phyloP scores from a whole-genome alignment of 2,329 filamentous ascomycete species.

The Allantophomopsis cytisporea region DNA sequence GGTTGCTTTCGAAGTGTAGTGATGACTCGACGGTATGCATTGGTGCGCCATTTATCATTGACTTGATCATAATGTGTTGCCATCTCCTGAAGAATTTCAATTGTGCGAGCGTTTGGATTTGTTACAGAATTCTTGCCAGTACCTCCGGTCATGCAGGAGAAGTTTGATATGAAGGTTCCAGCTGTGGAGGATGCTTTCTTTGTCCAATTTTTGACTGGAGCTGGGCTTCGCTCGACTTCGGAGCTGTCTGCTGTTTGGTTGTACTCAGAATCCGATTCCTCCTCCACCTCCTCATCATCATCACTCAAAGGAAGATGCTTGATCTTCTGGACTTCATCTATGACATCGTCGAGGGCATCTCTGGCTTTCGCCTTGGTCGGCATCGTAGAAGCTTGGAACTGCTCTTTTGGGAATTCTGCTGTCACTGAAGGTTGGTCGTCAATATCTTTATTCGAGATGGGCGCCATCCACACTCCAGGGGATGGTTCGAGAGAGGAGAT shows the following conservation, averaged over 20 bases:
- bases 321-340: slow-evolving; percentile 45
- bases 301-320: slow-evolving; percentile 42
- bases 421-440: background rate
- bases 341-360: slow-evolving; percentile 51
- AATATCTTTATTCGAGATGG: background rate
- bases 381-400: background rate
- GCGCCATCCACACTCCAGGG: slow-evolving; percentile 1
- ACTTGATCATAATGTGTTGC: slow-evolving; percentile 60
- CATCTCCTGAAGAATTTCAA: slow-evolving; percentile 69
- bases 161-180: slow-evolving; percentile 23
- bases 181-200: slow-evolving; percentile 1
- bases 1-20: slow-evolving; percentile 55
- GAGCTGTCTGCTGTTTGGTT: slow-evolving; percentile 1
- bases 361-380: slow-evolving; percentile 1
- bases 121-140: slow-evolving; percentile 21
- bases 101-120: slow-evolving; percentile 65
- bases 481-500: background rate
- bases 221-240: background rate
- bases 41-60: slow-evolving; percentile 64
- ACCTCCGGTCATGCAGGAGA: slow-evolving; percentile 40
- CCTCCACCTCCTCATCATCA: slow-evolving; percentile 36
- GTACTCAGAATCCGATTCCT: slow-evolving; percentile 9
- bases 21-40: slow-evolving; percentile 68
- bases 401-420: background rate
- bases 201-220: background rate